Base-by-base conservation (phyloP, 768 basidiomycete species). In the Suillus decipiens region DNA sequence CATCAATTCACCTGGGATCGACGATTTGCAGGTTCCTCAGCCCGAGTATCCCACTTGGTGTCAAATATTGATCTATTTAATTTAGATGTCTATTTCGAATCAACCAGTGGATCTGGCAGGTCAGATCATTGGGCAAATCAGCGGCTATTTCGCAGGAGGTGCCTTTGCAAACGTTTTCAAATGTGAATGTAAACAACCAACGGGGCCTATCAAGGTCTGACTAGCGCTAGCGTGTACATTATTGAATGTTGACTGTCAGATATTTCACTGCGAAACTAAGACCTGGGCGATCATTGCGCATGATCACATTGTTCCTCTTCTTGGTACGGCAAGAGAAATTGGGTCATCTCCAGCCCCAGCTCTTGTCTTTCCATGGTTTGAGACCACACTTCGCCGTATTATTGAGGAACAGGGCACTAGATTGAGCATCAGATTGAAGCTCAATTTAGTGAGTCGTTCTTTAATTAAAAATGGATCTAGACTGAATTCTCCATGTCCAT, bases 231-330 rank as follows among this genome's bases (percentile, higher is more conserved):
- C 7, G 19, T 19, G 15, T 43, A 9, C 45, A 33, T 15, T 12
- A 24, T 42, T n/a, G 28, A 5, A 28, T 4, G 6, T 31, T 10
- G 2, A 60, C n/a, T 24, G n/a, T 1, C 5, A 71, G 70, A 43
- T 57, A 36, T 55, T 71, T 22, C 48, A 42, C 15, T 57, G 56
- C 19, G 69, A 68, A 50, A 43, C 67, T 17, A 48, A 61, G 15
- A 66, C 64, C 24, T 72, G 71, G 71, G 62, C 59, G 24, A 4
- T 43, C 43, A 51, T 72, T 14, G 5, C 33, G 5, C 66, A 72
- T 55, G 56, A 57, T n/a, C 70, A 70, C 56, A 59, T 71, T 11
- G 19, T 72, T 2, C 65, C 58, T 10, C 63, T 71, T 34, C 62
- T 55, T 34, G 68, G 71, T 15, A 53, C 61, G 11, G 50, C 63